Evolutionary conservation across 164 flowering plant species (phyloP).

Genomic region (Vitis vinifera): DNA sequence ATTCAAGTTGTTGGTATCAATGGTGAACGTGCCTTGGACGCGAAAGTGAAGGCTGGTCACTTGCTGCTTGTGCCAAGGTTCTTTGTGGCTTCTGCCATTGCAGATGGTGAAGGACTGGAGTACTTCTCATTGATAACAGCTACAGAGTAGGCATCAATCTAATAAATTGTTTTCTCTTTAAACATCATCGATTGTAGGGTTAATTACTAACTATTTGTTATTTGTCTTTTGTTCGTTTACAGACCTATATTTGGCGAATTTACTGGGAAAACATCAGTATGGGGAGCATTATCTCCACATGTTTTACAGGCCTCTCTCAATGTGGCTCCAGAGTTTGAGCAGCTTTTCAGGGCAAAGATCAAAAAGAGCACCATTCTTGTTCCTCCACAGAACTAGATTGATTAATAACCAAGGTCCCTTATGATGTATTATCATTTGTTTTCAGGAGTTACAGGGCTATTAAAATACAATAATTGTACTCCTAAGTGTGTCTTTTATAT

Average conservation of each 20-base stretch:
- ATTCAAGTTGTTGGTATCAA: constrained; percentile 33
- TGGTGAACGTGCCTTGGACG: constrained; percentile 23
- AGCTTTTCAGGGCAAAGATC: constrained; percentile 6
- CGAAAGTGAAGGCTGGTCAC: constrained; percentile 17
- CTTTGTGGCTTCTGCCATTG: constrained; percentile 25
- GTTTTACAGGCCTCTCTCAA: constrained; percentile 23
- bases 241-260: constrained; percentile 27
- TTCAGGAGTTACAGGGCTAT: too few species aligned
- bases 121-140: constrained; percentile 25
- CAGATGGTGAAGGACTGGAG: constrained; percentile 34
- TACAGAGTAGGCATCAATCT: constrained; percentile 17
- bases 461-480: too few species aligned
- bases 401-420: too few species aligned
- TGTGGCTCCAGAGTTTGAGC: constrained; percentile 11
- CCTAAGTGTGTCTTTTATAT: too few species aligned
- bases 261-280: constrained; percentile 25
- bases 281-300: constrained; percentile 26
- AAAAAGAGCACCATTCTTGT: too few species aligned
- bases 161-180: too few species aligned
- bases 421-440: too few species aligned
- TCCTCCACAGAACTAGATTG: too few species aligned
- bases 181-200: too few species aligned
- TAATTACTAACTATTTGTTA: too few species aligned
- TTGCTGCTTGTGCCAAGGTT: constrained; percentile 38
- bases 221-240: not conserved